A percentile compares a stretch with the other conserved stretches of the same genome.
phyloP scores from a whole-genome alignment of 768 basidiomycete genomes.

The Mycena vulgaris region DNA sequence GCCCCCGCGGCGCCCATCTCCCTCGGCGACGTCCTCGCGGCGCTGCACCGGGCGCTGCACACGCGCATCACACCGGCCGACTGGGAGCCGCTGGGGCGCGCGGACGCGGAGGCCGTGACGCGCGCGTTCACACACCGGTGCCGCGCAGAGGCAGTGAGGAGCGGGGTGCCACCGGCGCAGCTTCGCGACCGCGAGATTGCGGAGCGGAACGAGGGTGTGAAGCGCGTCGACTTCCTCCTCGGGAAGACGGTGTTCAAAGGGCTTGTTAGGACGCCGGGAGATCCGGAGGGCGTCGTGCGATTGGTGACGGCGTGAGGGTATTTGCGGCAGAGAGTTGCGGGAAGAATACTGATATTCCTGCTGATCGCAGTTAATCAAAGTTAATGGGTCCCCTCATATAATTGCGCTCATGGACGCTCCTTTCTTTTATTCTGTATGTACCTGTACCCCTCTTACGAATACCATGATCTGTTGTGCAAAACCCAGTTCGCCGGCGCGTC shows the following conservation, averaged over 20 bases:
- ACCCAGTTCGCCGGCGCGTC: too few relatives aligned
- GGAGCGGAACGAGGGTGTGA: not conserved
- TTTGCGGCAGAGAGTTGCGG: too few relatives aligned
- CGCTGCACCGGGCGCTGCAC: conserved; percentile 28
- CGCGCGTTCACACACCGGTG: not conserved
- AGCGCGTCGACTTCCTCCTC: not conserved
- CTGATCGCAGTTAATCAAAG: too few relatives aligned
- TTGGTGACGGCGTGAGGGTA: not conserved
- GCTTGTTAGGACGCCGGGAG: not conserved
- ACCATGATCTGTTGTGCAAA: too few relatives aligned
- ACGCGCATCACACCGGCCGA: conserved; percentile 40
- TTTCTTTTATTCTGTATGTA: too few relatives aligned
- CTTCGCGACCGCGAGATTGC: not conserved
- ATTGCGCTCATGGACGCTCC: too few relatives aligned
- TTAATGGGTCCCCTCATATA: too few relatives aligned
- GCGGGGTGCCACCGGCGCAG: not conserved
- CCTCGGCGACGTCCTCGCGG: conserved; percentile 23
- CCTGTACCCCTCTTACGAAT: too few relatives aligned
- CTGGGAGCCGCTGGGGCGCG: conserved; percentile 50
- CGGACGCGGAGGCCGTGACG: conserved; percentile 27
- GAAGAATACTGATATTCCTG: too few relatives aligned
- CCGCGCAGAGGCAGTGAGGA: not conserved
- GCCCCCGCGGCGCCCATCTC: conserved; percentile 5
- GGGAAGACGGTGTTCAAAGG: not conserved
- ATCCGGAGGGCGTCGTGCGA: not conserved